Evolutionary conservation across 305 asterid genomes (phyloP), one percentile per base, ranked within the genome.

Genomic region (Coffea humblotiana): DNA sequence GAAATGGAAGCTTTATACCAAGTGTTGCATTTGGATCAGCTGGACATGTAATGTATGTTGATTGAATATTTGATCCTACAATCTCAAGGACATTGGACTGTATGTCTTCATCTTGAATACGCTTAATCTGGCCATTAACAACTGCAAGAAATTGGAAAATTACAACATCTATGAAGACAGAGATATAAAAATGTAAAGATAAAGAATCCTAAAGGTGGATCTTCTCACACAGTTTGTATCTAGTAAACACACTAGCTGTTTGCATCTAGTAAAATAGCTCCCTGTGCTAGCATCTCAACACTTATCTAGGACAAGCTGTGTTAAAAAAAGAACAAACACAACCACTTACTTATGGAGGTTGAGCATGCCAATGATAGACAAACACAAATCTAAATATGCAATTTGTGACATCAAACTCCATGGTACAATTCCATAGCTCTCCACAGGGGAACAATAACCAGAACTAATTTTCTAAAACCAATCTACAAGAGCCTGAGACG

Each of bases 11-110:
- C 94, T 95, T 93, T 90, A 95, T 95, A 61, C 99, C 99, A 82
- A 93, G 97, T 8, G 97, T 95, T 67, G 99, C 97, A 75, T 92
- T 81, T 70, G 98, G 98, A 83, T 95, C 98, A 48, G 98, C 97
- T n/a, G 98, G 99, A 77, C 99, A 93, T 32, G 98, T 95, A 71
- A 95, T 93, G 77, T 83, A 95, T 4, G 97, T 87, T 61, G 98
- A 90, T 83, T 93, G 98, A 81, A 93, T 92, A 83, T 92, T 92
- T 14, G 97, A 88, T 74, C 98, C 99, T 84, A 88, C 89, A 78
- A 95, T 81, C 80, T 93, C 98, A 3, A 95, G 92, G 74, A 91
- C 90, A 85, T 93, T 95, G 67, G 99, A 95, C 83, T 95, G 99
- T 83, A 95, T 93, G 84, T 93, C 98, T 77, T 95, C 99, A 86